Percentiles rank a stretch among this genome's conserved stretches.
Conservation (phyloP, 2,329 filamentous ascomycete species). For the Xylariomycetidae sp. region DNA sequence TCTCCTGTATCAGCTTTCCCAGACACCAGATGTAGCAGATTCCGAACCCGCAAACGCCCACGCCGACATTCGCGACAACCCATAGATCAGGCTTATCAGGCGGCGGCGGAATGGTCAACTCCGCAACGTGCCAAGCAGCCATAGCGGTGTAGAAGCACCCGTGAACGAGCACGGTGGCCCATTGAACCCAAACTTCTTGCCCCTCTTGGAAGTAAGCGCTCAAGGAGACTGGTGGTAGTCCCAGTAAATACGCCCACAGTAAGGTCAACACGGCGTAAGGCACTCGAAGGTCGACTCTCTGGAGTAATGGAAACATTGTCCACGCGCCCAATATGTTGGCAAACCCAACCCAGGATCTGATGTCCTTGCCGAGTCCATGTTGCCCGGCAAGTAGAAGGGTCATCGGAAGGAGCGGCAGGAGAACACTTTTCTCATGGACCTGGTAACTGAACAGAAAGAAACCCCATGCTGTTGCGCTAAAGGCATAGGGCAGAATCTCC, state of each 20-base stretch:
- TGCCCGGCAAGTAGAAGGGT: slow-evolving; percentile 76
- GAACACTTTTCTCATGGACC: slow-evolving; percentile 95
- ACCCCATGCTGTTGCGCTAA: slow-evolving; percentile 84
- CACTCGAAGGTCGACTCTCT: slow-evolving; percentile 73
- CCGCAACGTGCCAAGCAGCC: slow-evolving; percentile 73
- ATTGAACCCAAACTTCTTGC: slow-evolving; percentile 39
- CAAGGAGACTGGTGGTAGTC: slow-evolving; percentile 72
- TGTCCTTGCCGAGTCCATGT: slow-evolving; percentile 68
- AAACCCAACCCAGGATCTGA: slow-evolving; percentile 89
- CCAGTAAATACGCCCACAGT: slow-evolving; percentile 87
- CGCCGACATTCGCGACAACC: slow-evolving; percentile 83
- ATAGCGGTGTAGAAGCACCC: slow-evolving; percentile 70
- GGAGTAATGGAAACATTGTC: slow-evolving; percentile 90
- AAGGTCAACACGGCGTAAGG: slow-evolving; percentile 82
- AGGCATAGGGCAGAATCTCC: slow-evolving; percentile 68
- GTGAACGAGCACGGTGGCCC: slow-evolving; percentile 65
- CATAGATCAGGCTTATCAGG: slow-evolving; percentile 82
- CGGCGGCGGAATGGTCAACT: slow-evolving; percentile 64
- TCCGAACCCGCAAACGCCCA: slow-evolving; percentile 79
- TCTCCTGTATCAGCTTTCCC: slow-evolving; percentile 58
- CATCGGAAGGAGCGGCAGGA: slow-evolving; percentile 89
- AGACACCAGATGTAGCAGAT: slow-evolving; percentile 91
- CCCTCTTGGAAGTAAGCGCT: slow-evolving; percentile 58
- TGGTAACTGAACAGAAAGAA: slow-evolving; percentile 98
- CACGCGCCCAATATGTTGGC: slow-evolving; percentile 84